Percentiles rank a stretch among this genome's conserved stretches.
Evolutionary conservation across 805 yeast genomes (phyloP).

Genomic region (Clavispora phyllophila): DNA sequence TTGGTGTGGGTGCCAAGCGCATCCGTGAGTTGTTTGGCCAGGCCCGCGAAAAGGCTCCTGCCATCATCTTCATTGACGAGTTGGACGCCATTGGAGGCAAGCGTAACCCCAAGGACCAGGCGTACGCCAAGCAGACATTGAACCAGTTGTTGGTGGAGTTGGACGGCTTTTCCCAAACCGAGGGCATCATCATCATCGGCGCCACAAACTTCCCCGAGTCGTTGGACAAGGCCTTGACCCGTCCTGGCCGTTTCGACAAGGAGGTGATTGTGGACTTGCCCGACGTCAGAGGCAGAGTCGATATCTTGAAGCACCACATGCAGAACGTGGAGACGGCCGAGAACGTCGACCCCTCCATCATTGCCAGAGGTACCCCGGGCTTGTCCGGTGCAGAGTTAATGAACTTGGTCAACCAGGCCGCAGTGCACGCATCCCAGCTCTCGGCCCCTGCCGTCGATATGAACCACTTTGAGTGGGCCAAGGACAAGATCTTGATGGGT

Average conservation of each 20-base stretch:
- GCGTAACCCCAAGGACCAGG: slow-evolving; percentile 96
- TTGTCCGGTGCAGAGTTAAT: slow-evolving; percentile 96
- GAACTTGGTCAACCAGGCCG: slow-evolving; percentile 97
- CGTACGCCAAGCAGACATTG: slow-evolving; percentile 94
- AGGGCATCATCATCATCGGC: slow-evolving; percentile 93
- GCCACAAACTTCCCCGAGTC: slow-evolving; percentile 98
- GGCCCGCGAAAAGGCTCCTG: slow-evolving; percentile 94
- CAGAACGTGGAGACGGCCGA: slow-evolving; percentile 80
- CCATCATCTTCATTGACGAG: slow-evolving; percentile 95
- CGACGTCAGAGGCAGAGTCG: slow-evolving; percentile 95
- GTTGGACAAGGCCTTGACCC: slow-evolving; percentile 91
- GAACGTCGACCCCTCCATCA: slow-evolving; percentile 79
- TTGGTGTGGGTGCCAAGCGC: slow-evolving; percentile 98
- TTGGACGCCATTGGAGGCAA: slow-evolving; percentile 98
- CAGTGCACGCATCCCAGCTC: slow-evolving; percentile 90
- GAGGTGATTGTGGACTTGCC: slow-evolving; percentile 93
- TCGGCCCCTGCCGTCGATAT: slow-evolving; percentile 87
- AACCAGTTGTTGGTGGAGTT: slow-evolving; percentile 93
- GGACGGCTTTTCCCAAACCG: slow-evolving; percentile 90
- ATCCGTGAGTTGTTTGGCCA: slow-evolving; percentile 90
- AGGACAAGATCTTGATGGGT: slow-evolving; percentile 95
- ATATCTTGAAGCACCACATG: slow-evolving; percentile 87
- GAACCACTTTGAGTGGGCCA: slow-evolving; percentile 97
- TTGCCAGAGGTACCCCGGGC: slow-evolving; percentile 98
- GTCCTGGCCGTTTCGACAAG: slow-evolving; percentile 98